These are phyloP conservation scores for Yarrowia phangngaensis DNA, from an alignment of 805 yeast genomes.

Conservation along the genomic window DNA sequence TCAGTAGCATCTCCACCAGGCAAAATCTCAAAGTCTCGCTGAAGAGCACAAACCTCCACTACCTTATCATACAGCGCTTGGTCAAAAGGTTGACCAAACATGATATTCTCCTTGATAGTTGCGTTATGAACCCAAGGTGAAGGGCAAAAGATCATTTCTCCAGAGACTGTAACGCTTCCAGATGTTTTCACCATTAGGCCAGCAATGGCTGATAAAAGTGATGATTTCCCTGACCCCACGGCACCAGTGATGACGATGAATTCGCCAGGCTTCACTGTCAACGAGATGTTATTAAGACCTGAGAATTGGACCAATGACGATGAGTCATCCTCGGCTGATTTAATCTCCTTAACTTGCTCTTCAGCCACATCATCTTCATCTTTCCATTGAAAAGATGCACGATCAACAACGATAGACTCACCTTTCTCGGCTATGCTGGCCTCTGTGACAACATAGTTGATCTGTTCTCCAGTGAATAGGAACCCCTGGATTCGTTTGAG, in stretches of 20 bases:
- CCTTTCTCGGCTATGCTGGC: conserved; percentile 43
- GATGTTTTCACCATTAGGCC: conserved; percentile 56
- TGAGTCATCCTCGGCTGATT: conserved; percentile 24
- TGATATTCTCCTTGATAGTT: conserved; percentile 64
- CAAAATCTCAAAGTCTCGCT: conserved; percentile 56
- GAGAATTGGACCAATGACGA: conserved; percentile 38
- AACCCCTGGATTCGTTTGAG: conserved; percentile 78
- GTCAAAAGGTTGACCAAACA: conserved; percentile 58
- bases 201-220: conserved; percentile 58
- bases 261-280: conserved; percentile 55
- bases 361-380: conserved; percentile 28
- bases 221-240: conserved; percentile 70
- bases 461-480: conserved; percentile 49
- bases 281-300: conserved; percentile 43
- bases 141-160: conserved; percentile 51
- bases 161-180: conserved; percentile 50
- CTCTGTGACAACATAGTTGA: conserved; percentile 33
- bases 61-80: conserved; percentile 49
- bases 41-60: conserved; percentile 59
- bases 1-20: conserved; percentile 73
- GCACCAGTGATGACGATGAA: conserved; percentile 64
- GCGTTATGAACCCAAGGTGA: conserved; percentile 72
- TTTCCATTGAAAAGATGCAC: conserved; percentile 68
- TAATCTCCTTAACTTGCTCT: conserved; percentile 36
- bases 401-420: conserved; percentile 41